Evolutionary conservation across 441 rosid species (phyloP), one percentile per base, ranked within the genome.

Genomic region (Pelargonium fulgidum): DNA sequence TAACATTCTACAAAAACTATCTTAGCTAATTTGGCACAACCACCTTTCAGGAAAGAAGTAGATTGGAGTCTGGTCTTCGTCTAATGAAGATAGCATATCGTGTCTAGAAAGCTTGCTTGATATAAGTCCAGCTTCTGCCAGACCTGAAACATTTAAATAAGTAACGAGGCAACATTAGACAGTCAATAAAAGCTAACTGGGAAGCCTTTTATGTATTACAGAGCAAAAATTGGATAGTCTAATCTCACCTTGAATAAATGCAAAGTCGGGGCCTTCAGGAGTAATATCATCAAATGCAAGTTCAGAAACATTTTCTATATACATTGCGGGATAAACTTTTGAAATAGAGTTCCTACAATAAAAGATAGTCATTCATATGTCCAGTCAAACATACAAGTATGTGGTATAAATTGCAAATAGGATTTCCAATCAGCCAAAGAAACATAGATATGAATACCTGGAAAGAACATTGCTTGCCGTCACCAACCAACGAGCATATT

Each of bases 121-220:
- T 78, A 93, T 89, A 68, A 93, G 89, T 52, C 99, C 99, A 42
- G 99, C 93, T 81, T 93, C 97, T 77, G 97, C 99, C 81, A 93
- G 83, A 75, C 99, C 97, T 93, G 82, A 77, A 82, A 74, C 64
- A 79, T 73, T 73, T 78, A 75, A 76, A 20, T 66, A 50, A 65
- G 20, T 67, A 52, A 67, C 7, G 44, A 56, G 36, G 52, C 22
- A 45, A 52, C 39, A 56, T 62, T 7, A 64, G 22, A 6, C 63
- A 20, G 65, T 62, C 41, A 62, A 62, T 62, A 29, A 0, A 29
- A 6, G 17, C 66, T 36, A 56, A 59, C 78, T 75, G 54, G 68
- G 20, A 59, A 67, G 29, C 26, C 45, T 24, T 68, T 56, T 72
- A 45, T n/a, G 42, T 50, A 42, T 54, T 45, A 50, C 13, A 44